Evolutionary conservation across 2,329 filamentous ascomycete genomes (phyloP), one percentile per base, ranked within the genome.

Genomic region (Boeremia lycopersici): DNA sequence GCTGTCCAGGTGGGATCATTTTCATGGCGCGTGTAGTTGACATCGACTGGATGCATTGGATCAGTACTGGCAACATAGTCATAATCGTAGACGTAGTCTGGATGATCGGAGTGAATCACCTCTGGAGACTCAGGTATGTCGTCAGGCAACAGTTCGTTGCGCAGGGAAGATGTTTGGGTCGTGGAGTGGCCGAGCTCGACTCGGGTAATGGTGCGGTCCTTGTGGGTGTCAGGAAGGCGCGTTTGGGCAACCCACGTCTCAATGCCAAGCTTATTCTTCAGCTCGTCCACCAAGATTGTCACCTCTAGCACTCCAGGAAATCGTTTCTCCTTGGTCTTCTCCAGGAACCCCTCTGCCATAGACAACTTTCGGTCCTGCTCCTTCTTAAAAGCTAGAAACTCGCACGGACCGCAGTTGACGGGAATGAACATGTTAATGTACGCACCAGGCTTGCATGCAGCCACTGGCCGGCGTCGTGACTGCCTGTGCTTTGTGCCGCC

Each of bases 401-500:
- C 59, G 26, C 71, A 73, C 4, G 61, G 48, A 2, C 59, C 63
- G 41, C 71, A 74, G 1, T 52, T 44, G 2, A 48, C 29, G 2
- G 44, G 29, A 2, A 63, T 48, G 8, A 50, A 28, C 26, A 74
- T 44, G 12, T 41, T 61, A 13, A 76, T 49, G 30, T 64, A 68
- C 2, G 64, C 51, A 6, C 63, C 53, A 0, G 68, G 62, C 7
- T 48, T 57, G 50, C 74, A 77, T 5, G 68, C 66, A 8, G 67
- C 61, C 47, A 51, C 57, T 8, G 30, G 40, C 25, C 44, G 59
- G 28, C 48, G 57, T 1, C 43, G 36, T 0, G 48, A 61, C 7
- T 17, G n/a, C 34, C 67, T 70, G 28, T 64, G 65, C 31, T 67
- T 72, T 2, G 63, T 73, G 11, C 72, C 75, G 10, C 60, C 47